Evolutionary conservation across 441 rosid species (phyloP), one percentile per base, ranked within the genome.

Genomic region (Corymbia citriodora): DNA sequence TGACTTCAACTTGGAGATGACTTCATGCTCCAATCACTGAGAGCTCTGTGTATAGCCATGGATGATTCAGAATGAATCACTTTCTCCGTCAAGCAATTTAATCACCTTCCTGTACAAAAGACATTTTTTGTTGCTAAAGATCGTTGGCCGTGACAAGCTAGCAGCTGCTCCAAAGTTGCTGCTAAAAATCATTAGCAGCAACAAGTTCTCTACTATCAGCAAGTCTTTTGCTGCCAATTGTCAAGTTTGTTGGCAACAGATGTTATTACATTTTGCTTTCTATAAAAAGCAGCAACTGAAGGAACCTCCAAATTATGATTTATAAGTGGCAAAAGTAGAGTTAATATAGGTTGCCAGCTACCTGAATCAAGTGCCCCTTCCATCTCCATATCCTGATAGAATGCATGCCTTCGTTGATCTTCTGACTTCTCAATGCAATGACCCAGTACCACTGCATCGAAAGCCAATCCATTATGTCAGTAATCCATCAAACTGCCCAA

Each of bases 341-440:
- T 81, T 13, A 81, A 48, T 18, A 13, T 23, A 57, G 85, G 52
- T 87, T 31, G 86, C 59, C 55, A 52, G 72, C 88, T 89, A 96
- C 99, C 99, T 97, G 99, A 92, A 98, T 94, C 88, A 95, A 93
- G 93, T 94, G 93, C 85, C 98, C 98, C n/a, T 93, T 96, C 99
- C 99, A 97, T 93, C 98, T 95, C 99, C 99, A 98, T 90, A 94
- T 96, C 88, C 96, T 93, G 85, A 91, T 88, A 87, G 95, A 88
- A 87, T 55, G 91, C 54, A 45, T 81, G 91, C 93, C 94, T 82
- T 36, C 91, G 61, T 89, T 92, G 89, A 57, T 89, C 90, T 54
- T 70, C 92, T 92, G 95, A 93, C 94, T 91, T 93, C 90, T 95
- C 90, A 93, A 92, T 91, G 97, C 96, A 95, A 96, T 36, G 52